These are phyloP conservation scores for Eucalyptus grandis DNA, from an alignment of 345 rosid genomes.

Conservation along the genomic window DNA sequence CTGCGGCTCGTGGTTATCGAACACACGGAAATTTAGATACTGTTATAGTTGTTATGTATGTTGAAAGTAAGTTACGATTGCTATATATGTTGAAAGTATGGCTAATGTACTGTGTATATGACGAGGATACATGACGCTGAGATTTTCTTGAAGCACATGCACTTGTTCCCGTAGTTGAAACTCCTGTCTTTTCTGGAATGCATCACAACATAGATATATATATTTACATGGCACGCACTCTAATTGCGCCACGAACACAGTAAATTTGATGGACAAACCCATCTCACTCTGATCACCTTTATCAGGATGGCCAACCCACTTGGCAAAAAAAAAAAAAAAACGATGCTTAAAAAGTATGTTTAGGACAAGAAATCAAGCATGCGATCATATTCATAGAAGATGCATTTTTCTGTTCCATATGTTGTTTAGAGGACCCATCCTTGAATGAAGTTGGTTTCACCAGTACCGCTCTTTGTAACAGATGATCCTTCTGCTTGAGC, in stretches of 20 bases:
- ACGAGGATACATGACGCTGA: neutral
- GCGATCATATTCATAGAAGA: neutral
- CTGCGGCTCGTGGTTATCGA: neutral
- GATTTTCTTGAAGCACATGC: neutral
- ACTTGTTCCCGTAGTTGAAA: neutral
- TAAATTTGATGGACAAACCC: neutral
- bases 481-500: slow-evolving; percentile 35
- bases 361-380: neutral
- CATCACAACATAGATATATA: neutral
- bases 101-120: neutral
- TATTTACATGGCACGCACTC: neutral
- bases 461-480: slow-evolving; percentile 3
- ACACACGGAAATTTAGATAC: neutral
- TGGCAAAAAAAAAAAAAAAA: neutral
- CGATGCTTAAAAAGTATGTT: neutral
- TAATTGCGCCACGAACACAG: neutral
- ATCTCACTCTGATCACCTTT: no score
- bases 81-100: neutral
- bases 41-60: neutral
- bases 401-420: neutral
- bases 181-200: neutral
- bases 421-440: slow-evolving; percentile 61
- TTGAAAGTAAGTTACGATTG: neutral
- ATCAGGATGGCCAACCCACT: neutral
- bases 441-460: slow-evolving; percentile 52